Percentiles rank a stretch among this genome's conserved stretches.
phyloP scores from a whole-genome alignment of 116 monocot species.

The Thalassia testudinum region DNA sequence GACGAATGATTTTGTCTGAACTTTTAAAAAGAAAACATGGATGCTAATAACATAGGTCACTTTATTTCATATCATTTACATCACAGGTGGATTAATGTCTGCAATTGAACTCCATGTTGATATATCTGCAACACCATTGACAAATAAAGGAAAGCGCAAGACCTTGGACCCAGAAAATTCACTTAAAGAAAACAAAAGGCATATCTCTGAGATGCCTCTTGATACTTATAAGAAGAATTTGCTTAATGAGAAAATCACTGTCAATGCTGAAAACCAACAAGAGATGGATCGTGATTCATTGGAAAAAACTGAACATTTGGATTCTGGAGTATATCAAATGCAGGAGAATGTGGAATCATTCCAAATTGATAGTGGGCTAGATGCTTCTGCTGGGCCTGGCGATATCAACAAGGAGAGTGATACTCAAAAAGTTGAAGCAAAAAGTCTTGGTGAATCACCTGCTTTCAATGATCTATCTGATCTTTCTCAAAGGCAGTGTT shows the following conservation, averaged over 20 bases:
- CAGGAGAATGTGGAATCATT: too few species aligned
- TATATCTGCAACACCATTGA: not conserved
- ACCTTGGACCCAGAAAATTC: not conserved
- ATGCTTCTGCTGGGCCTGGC: too few species aligned
- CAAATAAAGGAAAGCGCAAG: constrained; percentile 2
- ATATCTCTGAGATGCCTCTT: not conserved
- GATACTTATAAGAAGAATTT: not conserved
- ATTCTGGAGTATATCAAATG: not conserved
- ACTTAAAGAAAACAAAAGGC: not conserved
- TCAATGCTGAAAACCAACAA: constrained; percentile 1
- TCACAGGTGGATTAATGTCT: not conserved
- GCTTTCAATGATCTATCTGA: too few species aligned
- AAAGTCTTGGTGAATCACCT: constrained; percentile 7
- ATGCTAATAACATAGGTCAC: too few species aligned
- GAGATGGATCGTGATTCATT: not conserved
- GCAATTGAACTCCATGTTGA: not conserved
- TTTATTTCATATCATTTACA: too few species aligned
- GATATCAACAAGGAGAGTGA: not conserved
- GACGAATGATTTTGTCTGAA: too few species aligned
- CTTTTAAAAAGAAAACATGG: too few species aligned
- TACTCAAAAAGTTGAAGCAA: constrained; percentile 8
- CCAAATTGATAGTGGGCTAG: too few species aligned
- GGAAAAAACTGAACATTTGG: not conserved
- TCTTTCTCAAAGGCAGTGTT: constrained; percentile 8
- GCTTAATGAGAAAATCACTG: not conserved